Evolutionary conservation across 495 filamentous ascomycete genomes (phyloP).

Genomic region (Bryoglossum gracile): DNA sequence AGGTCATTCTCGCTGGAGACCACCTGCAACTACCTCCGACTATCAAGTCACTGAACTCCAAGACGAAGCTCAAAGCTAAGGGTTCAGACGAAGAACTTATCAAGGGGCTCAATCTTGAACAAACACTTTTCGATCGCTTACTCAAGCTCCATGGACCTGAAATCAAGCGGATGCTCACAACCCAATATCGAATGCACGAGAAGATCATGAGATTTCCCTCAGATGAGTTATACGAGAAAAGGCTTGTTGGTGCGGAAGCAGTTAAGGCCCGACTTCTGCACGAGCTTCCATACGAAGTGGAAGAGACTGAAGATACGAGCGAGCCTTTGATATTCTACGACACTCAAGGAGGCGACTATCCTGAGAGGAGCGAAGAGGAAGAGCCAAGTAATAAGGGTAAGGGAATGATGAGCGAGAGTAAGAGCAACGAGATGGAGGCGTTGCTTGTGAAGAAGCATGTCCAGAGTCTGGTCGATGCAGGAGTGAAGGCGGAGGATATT

Average conservation of each 20-base stretch:
- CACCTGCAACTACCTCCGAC: constrained; percentile 93
- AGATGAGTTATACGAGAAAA: constrained; percentile 73
- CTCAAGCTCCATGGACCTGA: constrained; percentile 69
- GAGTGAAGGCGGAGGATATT: constrained; percentile 72
- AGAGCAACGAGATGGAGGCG: constrained; percentile 90
- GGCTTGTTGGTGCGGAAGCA: constrained; percentile 67
- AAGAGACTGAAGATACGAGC: constrained; percentile 77
- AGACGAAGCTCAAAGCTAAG: constrained; percentile 27
- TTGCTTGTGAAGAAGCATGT: constrained; percentile 73
- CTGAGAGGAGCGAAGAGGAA: constrained; percentile 46
- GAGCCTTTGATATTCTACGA: constrained; percentile 92
- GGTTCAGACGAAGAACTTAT: constrained; percentile 29
- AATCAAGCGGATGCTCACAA: constrained; percentile 73
- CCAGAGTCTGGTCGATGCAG: constrained; percentile 62
- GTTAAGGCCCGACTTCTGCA: constrained; percentile 70
- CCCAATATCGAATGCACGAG: constrained; percentile 97
- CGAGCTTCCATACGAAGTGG: constrained; percentile 70
- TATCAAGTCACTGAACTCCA: constrained; percentile 70
- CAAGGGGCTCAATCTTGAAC: constrained; percentile 59
- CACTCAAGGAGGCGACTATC: constrained; percentile 90
- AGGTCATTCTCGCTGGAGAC: constrained; percentile 88
- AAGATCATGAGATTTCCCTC: constrained; percentile 94
- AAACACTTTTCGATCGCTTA: constrained; percentile 85
- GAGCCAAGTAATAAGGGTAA: constrained; percentile 42
- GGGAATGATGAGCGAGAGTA: constrained; percentile 69